phyloP scores from a whole-genome alignment of 2,329 filamentous ascomycete genomes.

The Pyrenophora seminiperda region DNA sequence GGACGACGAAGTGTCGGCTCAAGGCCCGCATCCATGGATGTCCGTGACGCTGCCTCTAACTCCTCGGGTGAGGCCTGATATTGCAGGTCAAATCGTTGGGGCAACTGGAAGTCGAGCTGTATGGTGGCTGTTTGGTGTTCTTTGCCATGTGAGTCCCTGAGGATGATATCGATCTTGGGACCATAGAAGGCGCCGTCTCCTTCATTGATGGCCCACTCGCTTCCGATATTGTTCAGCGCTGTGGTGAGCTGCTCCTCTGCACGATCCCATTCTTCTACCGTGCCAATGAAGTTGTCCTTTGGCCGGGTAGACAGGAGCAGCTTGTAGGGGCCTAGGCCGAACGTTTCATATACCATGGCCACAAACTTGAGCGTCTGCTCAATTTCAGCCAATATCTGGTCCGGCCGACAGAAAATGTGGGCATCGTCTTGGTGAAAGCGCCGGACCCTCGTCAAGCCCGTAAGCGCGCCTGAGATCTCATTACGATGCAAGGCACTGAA shows the following conservation, averaged over 20 bases:
- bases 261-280: slow-evolving; percentile 68
- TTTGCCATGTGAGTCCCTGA: slow-evolving; percentile 76
- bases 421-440: slow-evolving; percentile 91
- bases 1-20: slow-evolving; percentile 54
- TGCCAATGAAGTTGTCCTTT: slow-evolving; percentile 76
- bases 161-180: slow-evolving; percentile 86
- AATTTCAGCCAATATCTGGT: slow-evolving; percentile 77
- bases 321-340: slow-evolving; percentile 74
- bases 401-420: slow-evolving; percentile 84
- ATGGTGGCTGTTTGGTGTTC: slow-evolving; percentile 89
- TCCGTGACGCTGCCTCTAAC: slow-evolving; percentile 60
- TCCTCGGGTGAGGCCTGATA: slow-evolving; percentile 74
- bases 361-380: slow-evolving; percentile 75
- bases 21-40: slow-evolving; percentile 46
- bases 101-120: slow-evolving; percentile 88
- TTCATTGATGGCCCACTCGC: slow-evolving; percentile 74
- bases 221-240: slow-evolving; percentile 67
- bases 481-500: slow-evolving; percentile 88
- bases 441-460: slow-evolving; percentile 80
- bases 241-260: slow-evolving; percentile 70
- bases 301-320: slow-evolving; percentile 80
- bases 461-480: slow-evolving; percentile 80
- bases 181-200: slow-evolving; percentile 91
- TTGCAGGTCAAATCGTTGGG: slow-evolving; percentile 76
- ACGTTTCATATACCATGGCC: slow-evolving; percentile 70